Percentiles rank a stretch among this genome's conserved stretches.
Evolutionary conservation across 2,329 filamentous ascomycete species (phyloP).

Genomic region (Fusarium algeriense): DNA sequence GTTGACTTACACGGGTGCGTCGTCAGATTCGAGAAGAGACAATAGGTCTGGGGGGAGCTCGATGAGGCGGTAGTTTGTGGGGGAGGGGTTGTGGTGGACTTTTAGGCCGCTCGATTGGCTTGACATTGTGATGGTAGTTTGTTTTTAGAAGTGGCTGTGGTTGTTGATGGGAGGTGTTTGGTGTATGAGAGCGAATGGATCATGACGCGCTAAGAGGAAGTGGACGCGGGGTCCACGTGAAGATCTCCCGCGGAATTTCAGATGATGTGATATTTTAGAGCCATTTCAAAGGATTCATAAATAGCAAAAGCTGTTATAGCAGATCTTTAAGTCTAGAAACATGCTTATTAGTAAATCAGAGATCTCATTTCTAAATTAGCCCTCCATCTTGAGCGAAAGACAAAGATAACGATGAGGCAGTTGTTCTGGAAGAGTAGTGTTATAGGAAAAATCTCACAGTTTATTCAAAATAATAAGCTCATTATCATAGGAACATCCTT

Average conservation of each 20-base stretch:
- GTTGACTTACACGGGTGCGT: slow-evolving; percentile 64
- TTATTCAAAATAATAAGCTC: too few relatives aligned
- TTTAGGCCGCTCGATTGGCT: slow-evolving; percentile 63
- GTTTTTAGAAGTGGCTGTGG: not conserved
- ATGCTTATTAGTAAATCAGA: not conserved
- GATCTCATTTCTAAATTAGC: not conserved
- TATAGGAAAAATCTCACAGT: too few relatives aligned
- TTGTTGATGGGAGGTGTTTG: slow-evolving; percentile 1
- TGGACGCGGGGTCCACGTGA: slow-evolving; percentile 21
- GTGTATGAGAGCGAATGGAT: not conserved
- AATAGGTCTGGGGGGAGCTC: slow-evolving; percentile 72
- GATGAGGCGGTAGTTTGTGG: slow-evolving; percentile 68
- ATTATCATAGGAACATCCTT: too few relatives aligned
- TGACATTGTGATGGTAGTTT: slow-evolving; percentile 53
- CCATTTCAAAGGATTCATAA: not conserved
- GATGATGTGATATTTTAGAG: not conserved
- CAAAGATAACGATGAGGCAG: not conserved
- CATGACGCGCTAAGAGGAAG: slow-evolving; percentile 12
- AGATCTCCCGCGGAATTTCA: not conserved
- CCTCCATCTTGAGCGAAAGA: not conserved
- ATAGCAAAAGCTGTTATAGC: not conserved
- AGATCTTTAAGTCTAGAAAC: not conserved
- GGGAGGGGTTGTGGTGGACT: slow-evolving; percentile 62
- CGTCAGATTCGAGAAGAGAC: slow-evolving; percentile 65
- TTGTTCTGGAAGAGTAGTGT: too few relatives aligned